Percentiles rank a stretch among this genome's conserved stretches.
Evolutionary conservation across 2,329 filamentous ascomycete species (phyloP).

Genomic region (Fusarium sp.): DNA sequence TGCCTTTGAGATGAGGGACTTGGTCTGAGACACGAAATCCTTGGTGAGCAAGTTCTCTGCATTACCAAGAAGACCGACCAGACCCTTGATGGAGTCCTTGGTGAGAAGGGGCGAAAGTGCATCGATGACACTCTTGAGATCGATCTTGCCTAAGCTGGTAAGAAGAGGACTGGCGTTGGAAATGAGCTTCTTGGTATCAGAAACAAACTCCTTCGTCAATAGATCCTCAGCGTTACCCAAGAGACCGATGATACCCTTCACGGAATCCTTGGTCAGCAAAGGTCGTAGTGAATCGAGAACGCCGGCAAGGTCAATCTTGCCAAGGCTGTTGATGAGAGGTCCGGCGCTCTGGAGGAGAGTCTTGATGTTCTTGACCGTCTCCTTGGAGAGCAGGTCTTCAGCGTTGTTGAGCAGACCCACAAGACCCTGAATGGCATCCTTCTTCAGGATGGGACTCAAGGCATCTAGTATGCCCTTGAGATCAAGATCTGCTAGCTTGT

Average conservation of each 20-base stretch:
- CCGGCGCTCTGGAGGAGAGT: slow-evolving; percentile 43
- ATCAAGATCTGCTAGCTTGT: slow-evolving; percentile 46
- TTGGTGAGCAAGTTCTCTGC: slow-evolving; percentile 47
- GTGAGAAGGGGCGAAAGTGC: slow-evolving; percentile 45
- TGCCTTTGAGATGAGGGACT: slow-evolving; percentile 45
- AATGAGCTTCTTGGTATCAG: slow-evolving; percentile 45
- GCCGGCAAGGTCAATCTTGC: slow-evolving; percentile 50
- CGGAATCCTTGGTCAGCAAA: slow-evolving; percentile 48
- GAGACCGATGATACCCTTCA: slow-evolving; percentile 51
- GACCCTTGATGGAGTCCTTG: slow-evolving; percentile 49
- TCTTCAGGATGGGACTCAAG: slow-evolving; percentile 8
- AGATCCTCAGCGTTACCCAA: slow-evolving; percentile 50
- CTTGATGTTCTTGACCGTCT: slow-evolving; percentile 38
- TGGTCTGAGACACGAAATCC: slow-evolving; percentile 39
- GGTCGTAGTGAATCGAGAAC: slow-evolving; percentile 45
- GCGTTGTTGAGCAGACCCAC: slow-evolving; percentile 8
- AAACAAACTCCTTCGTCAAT: slow-evolving; percentile 45
- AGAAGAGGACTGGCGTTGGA: slow-evolving; percentile 41
- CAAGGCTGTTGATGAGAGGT: slow-evolving; percentile 50
- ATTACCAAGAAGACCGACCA: slow-evolving; percentile 50
- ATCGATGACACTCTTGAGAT: slow-evolving; percentile 51
- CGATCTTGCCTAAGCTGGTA: slow-evolving; percentile 48
- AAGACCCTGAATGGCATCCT: slow-evolving; percentile 15
- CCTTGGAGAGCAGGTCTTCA: background rate
- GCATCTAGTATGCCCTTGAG: slow-evolving; percentile 30